These are phyloP conservation scores for Comarum palustre DNA, from an alignment of 306 rosid species.

Conservation along the genomic window DNA sequence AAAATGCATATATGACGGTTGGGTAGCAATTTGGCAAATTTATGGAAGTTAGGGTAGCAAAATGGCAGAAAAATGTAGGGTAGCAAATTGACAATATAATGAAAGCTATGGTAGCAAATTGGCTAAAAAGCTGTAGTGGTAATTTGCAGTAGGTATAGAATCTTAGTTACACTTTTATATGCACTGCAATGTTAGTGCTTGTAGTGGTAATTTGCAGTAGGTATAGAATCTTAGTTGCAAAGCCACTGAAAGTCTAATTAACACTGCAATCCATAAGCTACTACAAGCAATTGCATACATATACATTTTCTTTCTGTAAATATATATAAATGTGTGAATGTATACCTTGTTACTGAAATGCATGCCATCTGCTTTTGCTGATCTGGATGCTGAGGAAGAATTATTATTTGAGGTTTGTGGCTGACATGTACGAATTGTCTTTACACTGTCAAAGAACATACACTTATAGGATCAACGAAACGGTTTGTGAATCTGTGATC, in stretches of 20 bases:
- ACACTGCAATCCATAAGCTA: background rate
- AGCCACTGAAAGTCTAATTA: background rate
- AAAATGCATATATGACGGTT: no score
- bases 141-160: no score
- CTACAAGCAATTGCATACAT: background rate
- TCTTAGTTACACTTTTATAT: no score
- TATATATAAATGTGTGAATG: background rate
- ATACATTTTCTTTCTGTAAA: background rate
- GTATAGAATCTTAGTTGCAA: background rate
- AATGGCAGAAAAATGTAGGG: no score
- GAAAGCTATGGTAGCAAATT: no score
- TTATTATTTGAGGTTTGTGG: constrained; percentile 73
- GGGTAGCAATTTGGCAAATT: no score
- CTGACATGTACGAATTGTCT: constrained; percentile 92
- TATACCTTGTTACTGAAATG: constrained; percentile 75
- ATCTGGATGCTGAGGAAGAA: constrained; percentile 65
- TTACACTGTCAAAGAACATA: constrained; percentile 60
- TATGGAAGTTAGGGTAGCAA: no score
- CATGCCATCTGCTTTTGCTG: constrained; percentile 71
- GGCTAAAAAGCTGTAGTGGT: no score
- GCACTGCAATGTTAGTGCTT: background rate
- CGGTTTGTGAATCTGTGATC: background rate
- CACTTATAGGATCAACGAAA: constrained; percentile 13
- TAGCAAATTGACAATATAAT: no score
- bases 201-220: background rate